Evolutionary conservation across 805 yeast genomes (phyloP).

Genomic region (Huiozyma sinensis): DNA sequence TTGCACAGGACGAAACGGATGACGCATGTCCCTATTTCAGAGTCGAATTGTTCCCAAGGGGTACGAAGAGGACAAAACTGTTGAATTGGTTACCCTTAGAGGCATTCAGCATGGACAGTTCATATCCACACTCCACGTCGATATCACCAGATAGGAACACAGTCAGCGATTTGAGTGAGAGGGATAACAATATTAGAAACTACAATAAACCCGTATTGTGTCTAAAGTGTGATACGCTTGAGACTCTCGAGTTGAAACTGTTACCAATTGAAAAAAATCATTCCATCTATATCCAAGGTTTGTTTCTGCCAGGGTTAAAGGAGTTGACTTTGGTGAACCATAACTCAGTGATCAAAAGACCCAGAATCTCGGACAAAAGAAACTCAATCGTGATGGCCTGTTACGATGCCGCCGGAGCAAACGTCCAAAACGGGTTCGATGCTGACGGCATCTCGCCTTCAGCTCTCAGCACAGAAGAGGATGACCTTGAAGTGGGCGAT

Average conservation of each 20-base stretch:
- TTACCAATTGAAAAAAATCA: slow-evolving; percentile 6
- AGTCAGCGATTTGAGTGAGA: not conserved
- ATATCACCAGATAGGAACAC: not conserved
- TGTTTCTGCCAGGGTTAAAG: slow-evolving; percentile 14
- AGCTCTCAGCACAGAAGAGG: not conserved
- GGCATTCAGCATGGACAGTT: not conserved
- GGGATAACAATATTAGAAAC: not conserved
- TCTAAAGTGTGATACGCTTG: slow-evolving; percentile 12
- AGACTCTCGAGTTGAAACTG: slow-evolving; percentile 11
- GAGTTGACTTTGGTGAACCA: slow-evolving; percentile 3
- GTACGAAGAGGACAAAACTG: slow-evolving; percentile 11
- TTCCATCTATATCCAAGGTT: slow-evolving; percentile 13
- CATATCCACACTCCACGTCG: not conserved
- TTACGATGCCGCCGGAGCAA: not conserved
- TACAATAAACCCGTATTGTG: slow-evolving; percentile 13
- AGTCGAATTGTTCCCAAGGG: slow-evolving; percentile 15
- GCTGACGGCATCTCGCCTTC: not conserved
- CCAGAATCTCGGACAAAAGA: slow-evolving; percentile 5
- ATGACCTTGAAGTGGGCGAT: slow-evolving; percentile 3
- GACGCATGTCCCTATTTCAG: slow-evolving; percentile 20
- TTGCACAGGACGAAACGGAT: slow-evolving; percentile 12
- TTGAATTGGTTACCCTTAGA: slow-evolving; percentile 19
- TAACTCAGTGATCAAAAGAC: not conserved
- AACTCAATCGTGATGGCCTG: slow-evolving; percentile 3
- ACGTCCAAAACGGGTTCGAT: too few relatives aligned